A percentile compares a stretch with the other conserved stretches of the same genome.
Evolutionary conservation across 257 asterid genomes (phyloP).

Genomic region (Fraxinus anomala): DNA sequence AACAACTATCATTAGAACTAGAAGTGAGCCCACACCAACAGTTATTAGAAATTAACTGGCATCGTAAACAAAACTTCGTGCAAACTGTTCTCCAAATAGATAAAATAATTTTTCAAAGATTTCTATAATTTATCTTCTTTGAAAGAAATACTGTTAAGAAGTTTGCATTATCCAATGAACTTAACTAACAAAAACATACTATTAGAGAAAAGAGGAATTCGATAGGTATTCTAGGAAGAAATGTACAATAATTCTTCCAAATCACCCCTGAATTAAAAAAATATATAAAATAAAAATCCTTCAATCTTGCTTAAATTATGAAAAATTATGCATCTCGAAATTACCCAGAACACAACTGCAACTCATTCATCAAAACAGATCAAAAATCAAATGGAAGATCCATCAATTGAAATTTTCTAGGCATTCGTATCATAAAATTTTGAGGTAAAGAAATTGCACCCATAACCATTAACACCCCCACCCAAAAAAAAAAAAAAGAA

Average conservation of each 20-base stretch:
- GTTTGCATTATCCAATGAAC: not conserved
- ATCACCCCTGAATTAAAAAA: constrained; percentile 1
- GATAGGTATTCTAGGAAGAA: constrained; percentile 13
- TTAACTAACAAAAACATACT: constrained; percentile 5
- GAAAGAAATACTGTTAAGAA: not conserved
- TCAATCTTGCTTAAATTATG: constrained; percentile 17
- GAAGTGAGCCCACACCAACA: not conserved
- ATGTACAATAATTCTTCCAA: constrained; percentile 13
- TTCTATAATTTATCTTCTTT: not conserved
- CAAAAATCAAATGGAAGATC: not conserved
- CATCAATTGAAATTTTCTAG: not conserved
- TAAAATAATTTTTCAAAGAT: not conserved
- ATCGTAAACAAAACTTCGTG: no score
- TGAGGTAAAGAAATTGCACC: not conserved
- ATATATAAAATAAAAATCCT: not conserved
- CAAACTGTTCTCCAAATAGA: not conserved
- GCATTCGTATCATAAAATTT: not conserved
- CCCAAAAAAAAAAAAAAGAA: no score
- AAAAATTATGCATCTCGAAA: not conserved
- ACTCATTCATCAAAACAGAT: constrained; percentile 16
- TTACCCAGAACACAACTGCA: not conserved
- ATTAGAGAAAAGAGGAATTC: constrained; percentile 5
- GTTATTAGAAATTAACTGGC: not conserved
- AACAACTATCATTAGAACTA: not conserved
- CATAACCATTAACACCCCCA: not conserved